Evolutionary conservation across 495 filamentous ascomycete species (phyloP), one percentile per base, ranked within the genome.

Genomic region (Penicillium mononematosum): DNA sequence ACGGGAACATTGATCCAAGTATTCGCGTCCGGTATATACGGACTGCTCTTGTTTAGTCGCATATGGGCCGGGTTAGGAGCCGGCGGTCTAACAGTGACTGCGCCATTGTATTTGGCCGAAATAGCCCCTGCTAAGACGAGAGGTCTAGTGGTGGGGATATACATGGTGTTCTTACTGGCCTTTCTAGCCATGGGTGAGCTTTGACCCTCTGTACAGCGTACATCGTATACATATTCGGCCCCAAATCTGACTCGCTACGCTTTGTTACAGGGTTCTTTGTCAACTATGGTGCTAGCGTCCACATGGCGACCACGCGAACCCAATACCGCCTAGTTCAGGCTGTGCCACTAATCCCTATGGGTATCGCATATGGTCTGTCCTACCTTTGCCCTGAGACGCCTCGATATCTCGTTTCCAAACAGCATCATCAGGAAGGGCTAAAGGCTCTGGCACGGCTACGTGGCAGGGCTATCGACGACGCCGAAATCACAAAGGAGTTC

Each of bases 51-150:
- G 1, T 78, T 78, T 59, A 68, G 72, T 19, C 68, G 76, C 14
- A 75, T 78, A 17, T 77, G 72, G 64, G 65, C 61, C 48, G 79
- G 78, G 0, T 64, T 83, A 20, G 79, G 79, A 4, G 74, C 80
- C 14, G 80, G 79, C 25, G 68, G 70, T 5, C 66, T 80, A 53
- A 81, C 80, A 9, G 80, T 81, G 14, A 69, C 71, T 10, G 69
- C 75, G 2, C 80, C 80, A 1, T 55, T 82, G 50, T 83, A 82
- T 60, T 61, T 82, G 38, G 78, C 78, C 9, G 80, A 83, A 55
- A 78, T 83, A 52, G 78, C 79, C 11, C 78, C 78, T 3, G 64
- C 72, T 17, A 66, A 69, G 24, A 77, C 79, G 12, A 69, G 80
- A 49, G 80, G 80, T 25, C 67, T 80, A 29, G 71, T 79, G 1